Conservation (phyloP, 768 basidiomycete genomes). For the Vararia minispora region DNA sequence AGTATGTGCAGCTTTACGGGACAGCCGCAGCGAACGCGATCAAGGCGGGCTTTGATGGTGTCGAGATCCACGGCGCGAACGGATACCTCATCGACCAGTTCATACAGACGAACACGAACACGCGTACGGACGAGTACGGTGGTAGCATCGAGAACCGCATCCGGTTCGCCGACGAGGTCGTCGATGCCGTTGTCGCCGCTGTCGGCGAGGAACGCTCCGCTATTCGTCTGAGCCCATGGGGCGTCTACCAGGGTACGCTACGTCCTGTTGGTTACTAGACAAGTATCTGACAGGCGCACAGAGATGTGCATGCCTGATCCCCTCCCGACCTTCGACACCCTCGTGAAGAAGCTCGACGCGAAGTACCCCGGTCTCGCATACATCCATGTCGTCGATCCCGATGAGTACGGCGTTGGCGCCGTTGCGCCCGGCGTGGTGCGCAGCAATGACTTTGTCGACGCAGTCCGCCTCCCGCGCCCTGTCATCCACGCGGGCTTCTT, state of each 20-base stretch:
- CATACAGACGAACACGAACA: conserved; percentile 25
- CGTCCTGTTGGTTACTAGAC: neutral
- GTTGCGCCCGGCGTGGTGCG: neutral
- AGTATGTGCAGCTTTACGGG: conserved; percentile 17
- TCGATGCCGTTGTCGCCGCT: conserved; percentile 23
- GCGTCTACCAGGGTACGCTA: conserved; percentile 10
- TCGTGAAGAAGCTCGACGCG: conserved; percentile 2
- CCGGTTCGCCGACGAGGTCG: conserved; percentile 27
- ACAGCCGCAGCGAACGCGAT: conserved; percentile 27
- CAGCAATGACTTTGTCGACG: neutral
- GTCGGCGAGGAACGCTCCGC: conserved; percentile 25
- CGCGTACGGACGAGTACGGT: conserved; percentile 32
- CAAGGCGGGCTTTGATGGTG: conserved; percentile 18
- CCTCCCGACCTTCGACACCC: conserved; percentile 1
- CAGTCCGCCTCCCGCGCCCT: neutral
- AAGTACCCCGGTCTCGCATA: conserved; percentile 3
- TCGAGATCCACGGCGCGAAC: conserved; percentile 19
- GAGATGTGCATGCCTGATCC: conserved; percentile 9
- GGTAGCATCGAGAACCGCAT: conserved; percentile 33
- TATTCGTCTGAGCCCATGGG: conserved; percentile 23
- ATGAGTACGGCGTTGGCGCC: neutral
- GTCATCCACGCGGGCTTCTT: conserved; percentile 5
- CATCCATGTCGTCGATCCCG: conserved; percentile 3
- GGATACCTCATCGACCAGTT: conserved; percentile 31
- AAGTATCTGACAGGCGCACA: neutral